phyloP scores from a whole-genome alignment of 441 rosid genomes.

The Aleurites moluccanus region DNA sequence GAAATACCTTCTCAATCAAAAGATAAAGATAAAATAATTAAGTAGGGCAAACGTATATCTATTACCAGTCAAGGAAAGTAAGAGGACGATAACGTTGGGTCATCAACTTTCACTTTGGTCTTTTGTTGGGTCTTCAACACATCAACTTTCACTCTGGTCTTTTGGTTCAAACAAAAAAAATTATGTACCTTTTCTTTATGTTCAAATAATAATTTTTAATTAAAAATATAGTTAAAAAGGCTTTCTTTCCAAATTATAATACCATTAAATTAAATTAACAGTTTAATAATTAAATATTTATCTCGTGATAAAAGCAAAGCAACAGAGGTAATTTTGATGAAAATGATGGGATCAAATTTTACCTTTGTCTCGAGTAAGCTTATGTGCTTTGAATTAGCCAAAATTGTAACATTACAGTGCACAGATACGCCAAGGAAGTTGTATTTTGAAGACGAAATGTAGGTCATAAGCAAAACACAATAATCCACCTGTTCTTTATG shows the following conservation, averaged over 20 bases:
- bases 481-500: neutral
- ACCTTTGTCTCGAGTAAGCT: no score
- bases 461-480: conserved; percentile 19
- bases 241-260: neutral
- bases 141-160: conserved; percentile 30
- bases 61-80: conserved; percentile 19
- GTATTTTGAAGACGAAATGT: neutral
- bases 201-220: conserved; percentile 25
- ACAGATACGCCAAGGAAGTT: neutral
- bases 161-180: conserved; percentile 35
- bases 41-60: neutral
- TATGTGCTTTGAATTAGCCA: neutral
- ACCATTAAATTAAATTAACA: no score
- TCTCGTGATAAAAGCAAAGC: no score
- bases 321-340: no score
- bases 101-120: conserved; percentile 32
- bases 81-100: conserved; percentile 29
- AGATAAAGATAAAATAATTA: neutral
- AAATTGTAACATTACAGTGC: neutral
- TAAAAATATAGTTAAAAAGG: neutral
- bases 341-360: no score
- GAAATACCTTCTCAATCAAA: neutral
- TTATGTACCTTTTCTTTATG: conserved; percentile 41
- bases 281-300: no score
- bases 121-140: conserved; percentile 33